Evolutionary conservation across 2,329 filamentous ascomycete genomes (phyloP).

Genomic region (Aureobasidium sp.): DNA sequence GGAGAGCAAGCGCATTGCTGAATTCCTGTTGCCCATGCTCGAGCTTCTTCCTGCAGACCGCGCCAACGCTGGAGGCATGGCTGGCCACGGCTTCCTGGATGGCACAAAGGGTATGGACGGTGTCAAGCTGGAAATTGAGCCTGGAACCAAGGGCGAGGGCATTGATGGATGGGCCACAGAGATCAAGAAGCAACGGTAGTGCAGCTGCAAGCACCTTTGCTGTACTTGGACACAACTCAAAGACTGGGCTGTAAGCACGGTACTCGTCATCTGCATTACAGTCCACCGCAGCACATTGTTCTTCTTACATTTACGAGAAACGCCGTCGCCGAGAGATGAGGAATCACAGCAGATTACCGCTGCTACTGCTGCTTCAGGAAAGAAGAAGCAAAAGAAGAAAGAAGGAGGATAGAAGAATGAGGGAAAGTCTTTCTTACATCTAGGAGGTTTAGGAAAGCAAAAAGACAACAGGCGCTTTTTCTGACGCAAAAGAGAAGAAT

Average conservation of each 20-base stretch:
- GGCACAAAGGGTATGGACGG: conserved; percentile 85
- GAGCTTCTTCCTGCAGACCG: conserved; percentile 81
- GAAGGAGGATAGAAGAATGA: not conserved
- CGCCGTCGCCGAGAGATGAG: conserved; percentile 9
- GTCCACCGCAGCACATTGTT: conserved; percentile 1
- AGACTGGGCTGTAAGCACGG: not conserved
- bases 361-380: not conserved
- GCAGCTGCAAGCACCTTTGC: conserved; percentile 4
- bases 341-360: not conserved
- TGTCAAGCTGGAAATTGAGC: conserved; percentile 64
- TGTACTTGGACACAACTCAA: not conserved
- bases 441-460: not conserved
- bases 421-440: not conserved
- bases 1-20: conserved; percentile 69
- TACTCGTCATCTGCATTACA: not conserved
- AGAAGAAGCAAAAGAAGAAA: not conserved
- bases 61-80: conserved; percentile 95
- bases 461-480: not conserved
- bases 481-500: not conserved
- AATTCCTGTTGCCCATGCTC: conserved; percentile 85
- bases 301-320: conserved; percentile 11
- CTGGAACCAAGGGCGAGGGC: conserved; percentile 79
- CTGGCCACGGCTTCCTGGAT: conserved; percentile 72
- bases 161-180: conserved; percentile 93
- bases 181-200: conserved; percentile 68